Conservation (phyloP, 2,329 filamentous ascomycete genomes). For the Neospermospora avenae region DNA sequence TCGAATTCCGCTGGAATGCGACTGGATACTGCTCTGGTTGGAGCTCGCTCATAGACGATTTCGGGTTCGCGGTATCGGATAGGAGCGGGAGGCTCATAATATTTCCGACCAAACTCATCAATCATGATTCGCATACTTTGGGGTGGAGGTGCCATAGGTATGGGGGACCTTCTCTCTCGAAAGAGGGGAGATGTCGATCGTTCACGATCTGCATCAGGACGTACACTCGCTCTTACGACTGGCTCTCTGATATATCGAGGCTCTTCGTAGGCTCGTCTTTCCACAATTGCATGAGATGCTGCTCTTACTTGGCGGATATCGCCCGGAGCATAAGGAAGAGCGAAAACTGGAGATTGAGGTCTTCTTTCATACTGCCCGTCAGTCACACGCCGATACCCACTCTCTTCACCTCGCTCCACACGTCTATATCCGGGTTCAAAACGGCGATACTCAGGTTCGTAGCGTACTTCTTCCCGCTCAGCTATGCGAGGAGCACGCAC, state of each 20-base stretch:
- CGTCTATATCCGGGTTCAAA: slow-evolving; percentile 28
- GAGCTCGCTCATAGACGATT: slow-evolving; percentile 61
- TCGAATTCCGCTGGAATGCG: slow-evolving; percentile 31
- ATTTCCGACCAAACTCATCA: slow-evolving; percentile 81
- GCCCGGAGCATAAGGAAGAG: slow-evolving; percentile 27
- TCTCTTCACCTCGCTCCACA: slow-evolving; percentile 29
- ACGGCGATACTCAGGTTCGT: slow-evolving; percentile 26
- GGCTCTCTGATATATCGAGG: slow-evolving; percentile 46
- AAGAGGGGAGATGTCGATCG: slow-evolving; percentile 46
- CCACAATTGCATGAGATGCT: slow-evolving; percentile 28
- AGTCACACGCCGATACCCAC: slow-evolving; percentile 25
- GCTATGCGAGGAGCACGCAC: slow-evolving; percentile 20
- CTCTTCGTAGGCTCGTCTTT: slow-evolving; percentile 29
- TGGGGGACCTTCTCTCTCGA: slow-evolving; percentile 47
- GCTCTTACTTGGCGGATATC: slow-evolving; percentile 28
- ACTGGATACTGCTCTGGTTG: slow-evolving; percentile 28
- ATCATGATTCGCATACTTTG: slow-evolving; percentile 66
- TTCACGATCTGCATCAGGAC: slow-evolving; percentile 47
- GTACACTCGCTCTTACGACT: slow-evolving; percentile 45
- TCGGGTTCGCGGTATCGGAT: slow-evolving; percentile 48
- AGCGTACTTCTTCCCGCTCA: slow-evolving; percentile 26
- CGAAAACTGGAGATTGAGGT: slow-evolving; percentile 30
- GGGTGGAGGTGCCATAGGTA: slow-evolving; percentile 46
- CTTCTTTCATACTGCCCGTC: slow-evolving; percentile 25
- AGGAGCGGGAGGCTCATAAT: slow-evolving; percentile 59